phyloP scores from a whole-genome alignment of 2,329 filamentous ascomycete species.

The Phialophora tarda region DNA sequence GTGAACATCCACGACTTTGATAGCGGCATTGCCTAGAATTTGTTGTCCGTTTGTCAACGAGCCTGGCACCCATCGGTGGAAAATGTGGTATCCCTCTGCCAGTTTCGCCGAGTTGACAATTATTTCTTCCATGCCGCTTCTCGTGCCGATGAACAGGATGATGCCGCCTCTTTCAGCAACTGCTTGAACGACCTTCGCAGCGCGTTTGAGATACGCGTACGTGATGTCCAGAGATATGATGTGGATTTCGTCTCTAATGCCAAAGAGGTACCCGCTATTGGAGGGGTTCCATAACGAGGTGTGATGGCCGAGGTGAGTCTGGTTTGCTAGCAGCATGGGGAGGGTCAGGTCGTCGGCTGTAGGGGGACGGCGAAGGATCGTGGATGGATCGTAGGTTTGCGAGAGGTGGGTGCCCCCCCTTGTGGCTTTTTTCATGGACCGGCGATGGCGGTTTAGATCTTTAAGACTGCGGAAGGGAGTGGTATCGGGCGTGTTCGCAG shows the following conservation, averaged over 20 bases:
- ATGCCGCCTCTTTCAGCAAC: conserved; percentile 81
- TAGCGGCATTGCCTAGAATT: conserved; percentile 72
- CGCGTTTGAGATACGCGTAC: conserved; percentile 85
- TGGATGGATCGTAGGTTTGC: conserved; percentile 35
- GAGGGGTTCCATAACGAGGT: conserved; percentile 92
- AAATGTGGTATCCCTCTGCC: conserved; percentile 81
- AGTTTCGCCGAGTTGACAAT: conserved; percentile 82
- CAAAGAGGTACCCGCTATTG: conserved; percentile 93
- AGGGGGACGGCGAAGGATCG: conserved; percentile 69
- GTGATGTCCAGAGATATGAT: conserved; percentile 92
- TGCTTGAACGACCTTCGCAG: conserved; percentile 88
- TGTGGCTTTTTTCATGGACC: conserved; percentile 15
- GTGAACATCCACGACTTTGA: conserved; percentile 76
- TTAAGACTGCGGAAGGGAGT: conserved; percentile 22
- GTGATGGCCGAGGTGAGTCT: conserved; percentile 88
- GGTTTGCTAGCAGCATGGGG: conserved; percentile 85
- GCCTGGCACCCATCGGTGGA: conserved; percentile 90
- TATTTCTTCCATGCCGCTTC: conserved; percentile 77
- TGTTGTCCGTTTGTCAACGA: conserved; percentile 91
- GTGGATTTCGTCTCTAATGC: conserved; percentile 84
- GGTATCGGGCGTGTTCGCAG: conserved; percentile 6
- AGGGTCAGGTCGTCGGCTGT: conserved; percentile 80
- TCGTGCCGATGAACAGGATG: conserved; percentile 88
- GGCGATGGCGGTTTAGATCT: conserved; percentile 25
- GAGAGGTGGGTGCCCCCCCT: conserved; percentile 28